These are phyloP conservation scores for Termitomyces eurrhizus DNA, from an alignment of 768 basidiomycete species.

Conservation along the genomic window DNA sequence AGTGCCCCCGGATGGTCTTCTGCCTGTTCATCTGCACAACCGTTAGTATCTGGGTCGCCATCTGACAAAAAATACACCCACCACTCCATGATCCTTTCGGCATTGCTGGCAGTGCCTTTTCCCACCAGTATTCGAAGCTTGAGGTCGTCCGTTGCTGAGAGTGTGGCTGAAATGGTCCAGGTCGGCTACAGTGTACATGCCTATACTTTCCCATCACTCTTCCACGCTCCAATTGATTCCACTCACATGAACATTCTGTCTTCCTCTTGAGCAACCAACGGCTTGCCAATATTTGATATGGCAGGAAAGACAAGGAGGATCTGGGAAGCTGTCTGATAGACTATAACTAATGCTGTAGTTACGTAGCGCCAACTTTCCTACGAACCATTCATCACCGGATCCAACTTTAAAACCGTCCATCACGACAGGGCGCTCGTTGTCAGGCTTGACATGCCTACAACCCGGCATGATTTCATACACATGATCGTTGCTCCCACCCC, in stretches of 20 bases:
- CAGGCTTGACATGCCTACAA: neutral
- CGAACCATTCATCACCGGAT: conserved; percentile 1
- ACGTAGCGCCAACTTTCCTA: neutral
- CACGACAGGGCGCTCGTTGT: neutral
- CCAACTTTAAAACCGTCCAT: neutral
- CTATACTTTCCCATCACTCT: conserved; percentile 17
- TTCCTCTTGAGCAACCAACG: neutral
- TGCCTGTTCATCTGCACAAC: conserved; percentile 20
- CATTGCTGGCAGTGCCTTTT: conserved; percentile 37
- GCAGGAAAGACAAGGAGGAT: neutral
- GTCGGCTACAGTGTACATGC: conserved; percentile 11
- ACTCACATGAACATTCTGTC: conserved; percentile 10
- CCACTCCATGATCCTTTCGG: conserved; percentile 16
- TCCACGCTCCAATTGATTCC: conserved; percentile 14
- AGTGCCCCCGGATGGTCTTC: conserved; percentile 26
- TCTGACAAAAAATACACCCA: conserved; percentile 12
- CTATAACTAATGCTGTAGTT: neutral
- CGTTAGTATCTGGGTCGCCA: conserved; percentile 11
- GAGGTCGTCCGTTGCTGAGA: conserved; percentile 8
- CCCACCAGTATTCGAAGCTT: conserved; percentile 21
- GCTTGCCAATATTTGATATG: neutral
- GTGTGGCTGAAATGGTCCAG: conserved; percentile 11
- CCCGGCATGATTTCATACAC: neutral
- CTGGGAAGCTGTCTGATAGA: neutral
- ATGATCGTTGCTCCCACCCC: neutral